Evolutionary conservation across 305 asterid genomes (phyloP), one percentile per base, ranked within the genome.

Genomic region (Fraxinus albicans): DNA sequence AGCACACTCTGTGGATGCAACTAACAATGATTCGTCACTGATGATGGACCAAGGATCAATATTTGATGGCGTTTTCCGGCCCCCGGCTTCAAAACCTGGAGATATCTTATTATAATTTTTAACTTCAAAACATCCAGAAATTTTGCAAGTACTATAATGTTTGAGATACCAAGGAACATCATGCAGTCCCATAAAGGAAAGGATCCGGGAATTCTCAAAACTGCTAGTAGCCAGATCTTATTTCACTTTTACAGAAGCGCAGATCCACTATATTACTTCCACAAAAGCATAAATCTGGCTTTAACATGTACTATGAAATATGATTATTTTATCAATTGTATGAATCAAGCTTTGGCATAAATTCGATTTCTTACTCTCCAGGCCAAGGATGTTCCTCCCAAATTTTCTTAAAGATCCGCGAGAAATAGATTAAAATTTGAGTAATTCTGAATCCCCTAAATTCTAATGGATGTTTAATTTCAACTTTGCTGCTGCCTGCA

Each of bases 1-100:
- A 17, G 97, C 91, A 78, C 96, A 92, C 53, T 94, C 99, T 8
- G 98, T 96, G 34, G 94, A 90, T 70, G 91, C 97, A 31, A 81
- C 29, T 73, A 96, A 81, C 50, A 85, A 83, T 31, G 95, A 89
- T 77, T 90, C 97, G 29, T 91, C 86, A 31, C 99, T 98, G 40
- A 96, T 25, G 38, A 90, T 85, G 80, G 92, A 79, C 98, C 98
- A 96, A 47, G 98, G 98, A 81, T 89, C 90, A 78, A 96, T 91
- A 82, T 90, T 94, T 19, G 99, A 96, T 70, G 98, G 98, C 35
- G 90, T 86, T 70, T 88, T 93, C 80, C 88, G 90, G 27, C 27
- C 98, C 55, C 98, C 99, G 29, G 97, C 95, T 89, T 94, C 98
- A 81, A 94, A 96, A 77, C 98, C 99, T 95, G 89, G 69, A 33